phyloP scores from a whole-genome alignment of 768 basidiomycete species.

The Lactarius deliciosus region DNA sequence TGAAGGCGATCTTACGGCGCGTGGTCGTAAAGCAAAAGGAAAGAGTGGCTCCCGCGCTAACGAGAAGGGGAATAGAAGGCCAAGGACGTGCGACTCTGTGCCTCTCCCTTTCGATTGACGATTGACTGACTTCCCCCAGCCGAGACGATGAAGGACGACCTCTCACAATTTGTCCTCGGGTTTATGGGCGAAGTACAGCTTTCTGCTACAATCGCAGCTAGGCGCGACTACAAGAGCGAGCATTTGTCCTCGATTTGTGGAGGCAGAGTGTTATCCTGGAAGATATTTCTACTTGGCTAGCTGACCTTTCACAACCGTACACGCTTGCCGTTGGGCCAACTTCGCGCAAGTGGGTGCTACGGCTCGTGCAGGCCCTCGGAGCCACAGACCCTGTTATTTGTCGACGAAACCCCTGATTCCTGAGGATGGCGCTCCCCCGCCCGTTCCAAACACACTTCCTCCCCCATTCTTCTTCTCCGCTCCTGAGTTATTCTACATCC shows the following conservation, averaged over 20 bases:
- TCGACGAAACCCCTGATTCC: too few species aligned
- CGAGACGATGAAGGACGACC: conserved; percentile 67
- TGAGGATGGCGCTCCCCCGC: too few species aligned
- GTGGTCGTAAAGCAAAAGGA: conserved; percentile 21
- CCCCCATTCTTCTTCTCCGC: too few species aligned
- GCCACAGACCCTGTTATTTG: too few species aligned
- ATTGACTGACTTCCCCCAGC: conserved; percentile 31
- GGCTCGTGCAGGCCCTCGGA: too few species aligned
- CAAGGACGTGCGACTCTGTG: conserved; percentile 27
- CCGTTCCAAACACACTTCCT: too few species aligned
- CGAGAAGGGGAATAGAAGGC: conserved; percentile 27
- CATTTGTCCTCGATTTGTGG: conserved; percentile 55
- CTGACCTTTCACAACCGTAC: conserved; percentile 23
- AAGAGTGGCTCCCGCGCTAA: conserved; percentile 10
- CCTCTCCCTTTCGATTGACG: background rate
- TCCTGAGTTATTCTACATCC: too few species aligned
- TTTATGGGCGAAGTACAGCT: conserved; percentile 66
- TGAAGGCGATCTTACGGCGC: conserved; percentile 20
- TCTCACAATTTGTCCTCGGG: conserved; percentile 63
- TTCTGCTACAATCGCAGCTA: conserved; percentile 47
- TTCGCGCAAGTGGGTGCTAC: conserved; percentile 44
- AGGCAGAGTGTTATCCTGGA: conserved; percentile 37
- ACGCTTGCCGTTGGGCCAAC: conserved; percentile 26
- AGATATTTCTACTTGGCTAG: conserved; percentile 32
- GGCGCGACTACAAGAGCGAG: too few species aligned